Percentiles rank a stretch among this genome's conserved stretches.
These are phyloP conservation scores for Colletotrichum lindemuthianum DNA, from an alignment of 2,329 filamentous ascomycete genomes.

Conservation along the genomic window DNA sequence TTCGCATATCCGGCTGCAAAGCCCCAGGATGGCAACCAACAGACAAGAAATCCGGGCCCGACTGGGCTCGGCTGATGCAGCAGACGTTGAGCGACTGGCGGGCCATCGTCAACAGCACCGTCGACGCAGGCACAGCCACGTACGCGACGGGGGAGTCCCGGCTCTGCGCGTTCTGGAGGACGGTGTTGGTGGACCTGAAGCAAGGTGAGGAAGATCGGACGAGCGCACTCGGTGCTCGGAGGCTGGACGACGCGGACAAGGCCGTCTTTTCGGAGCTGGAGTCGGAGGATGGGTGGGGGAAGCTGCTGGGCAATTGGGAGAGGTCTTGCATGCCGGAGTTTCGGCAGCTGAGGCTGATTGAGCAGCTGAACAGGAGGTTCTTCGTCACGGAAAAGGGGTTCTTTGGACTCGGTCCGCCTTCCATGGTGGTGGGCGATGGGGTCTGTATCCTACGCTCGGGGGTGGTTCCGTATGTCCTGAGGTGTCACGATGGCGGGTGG, in stretches of 20 bases:
- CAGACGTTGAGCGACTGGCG: neutral
- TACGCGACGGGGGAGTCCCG: neutral
- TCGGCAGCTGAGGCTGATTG: neutral
- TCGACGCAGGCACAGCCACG: too few relatives aligned
- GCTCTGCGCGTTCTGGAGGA: neutral
- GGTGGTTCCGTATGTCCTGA: neutral
- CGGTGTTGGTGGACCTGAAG: neutral
- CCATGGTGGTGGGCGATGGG: neutral
- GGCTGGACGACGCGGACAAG: neutral
- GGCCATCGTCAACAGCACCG: neutral
- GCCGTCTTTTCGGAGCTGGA: neutral
- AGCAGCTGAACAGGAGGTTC: constrained; percentile 8
- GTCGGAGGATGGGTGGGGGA: too few relatives aligned
- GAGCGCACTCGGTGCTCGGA: neutral
- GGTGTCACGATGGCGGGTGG: neutral
- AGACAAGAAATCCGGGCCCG: neutral
- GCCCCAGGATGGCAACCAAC: neutral
- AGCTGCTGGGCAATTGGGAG: neutral
- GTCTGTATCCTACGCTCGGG: neutral
- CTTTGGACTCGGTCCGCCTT: neutral
- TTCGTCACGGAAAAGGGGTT: neutral
- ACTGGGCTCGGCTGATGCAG: neutral
- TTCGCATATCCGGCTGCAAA: neutral
- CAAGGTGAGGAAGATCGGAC: neutral
- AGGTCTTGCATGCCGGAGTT: neutral